Evolutionary conservation across 2,329 filamentous ascomycete genomes (phyloP).

Genomic region (Aspergillus glaucus): DNA sequence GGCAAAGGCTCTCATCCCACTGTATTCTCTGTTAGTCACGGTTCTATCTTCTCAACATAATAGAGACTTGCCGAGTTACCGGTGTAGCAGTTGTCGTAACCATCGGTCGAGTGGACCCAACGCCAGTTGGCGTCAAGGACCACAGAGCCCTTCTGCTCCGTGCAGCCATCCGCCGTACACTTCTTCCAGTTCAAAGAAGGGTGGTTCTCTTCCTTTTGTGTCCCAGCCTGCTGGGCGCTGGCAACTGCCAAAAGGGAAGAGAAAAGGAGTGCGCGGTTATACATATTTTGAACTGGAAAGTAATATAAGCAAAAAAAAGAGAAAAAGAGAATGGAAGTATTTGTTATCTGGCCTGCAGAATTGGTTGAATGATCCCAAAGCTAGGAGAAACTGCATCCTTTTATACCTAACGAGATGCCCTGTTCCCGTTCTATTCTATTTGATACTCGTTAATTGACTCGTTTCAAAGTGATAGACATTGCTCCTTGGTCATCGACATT

Average conservation of each 20-base stretch:
- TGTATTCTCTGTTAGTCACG: slow-evolving; percentile 1
- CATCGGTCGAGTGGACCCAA: slow-evolving; percentile 46
- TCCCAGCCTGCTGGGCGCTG: slow-evolving; percentile 28
- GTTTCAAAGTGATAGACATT: slow-evolving; percentile 12
- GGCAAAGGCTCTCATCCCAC: slow-evolving; percentile 45
- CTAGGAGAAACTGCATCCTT: slow-evolving; percentile 6
- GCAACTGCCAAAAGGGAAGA: slow-evolving; percentile 20
- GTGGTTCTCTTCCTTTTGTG: slow-evolving; percentile 33
- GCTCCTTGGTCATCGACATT: too few relatives aligned
- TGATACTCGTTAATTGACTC: slow-evolving; percentile 5
- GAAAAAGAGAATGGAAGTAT: slow-evolving; percentile 8
- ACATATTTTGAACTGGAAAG: slow-evolving; percentile 14
- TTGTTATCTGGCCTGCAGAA: slow-evolving; percentile 23
- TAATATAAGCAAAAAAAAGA: neutral
- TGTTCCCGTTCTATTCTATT: neutral
- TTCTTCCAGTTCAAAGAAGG: slow-evolving; percentile 49
- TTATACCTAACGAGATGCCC: slow-evolving; percentile 12
- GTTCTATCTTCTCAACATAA: neutral
- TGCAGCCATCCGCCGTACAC: slow-evolving; percentile 50
- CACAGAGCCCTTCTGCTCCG: slow-evolving; percentile 46
- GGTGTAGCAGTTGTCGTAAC: slow-evolving; percentile 51
- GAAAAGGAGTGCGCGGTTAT: slow-evolving; percentile 25
- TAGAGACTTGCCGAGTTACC: slow-evolving; percentile 37
- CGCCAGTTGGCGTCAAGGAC: slow-evolving; percentile 55
- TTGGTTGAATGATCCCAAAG: slow-evolving; percentile 9